Base-by-base conservation (phyloP, 805 yeast genomes). In the Wickerhamiella allomyrinae region DNA sequence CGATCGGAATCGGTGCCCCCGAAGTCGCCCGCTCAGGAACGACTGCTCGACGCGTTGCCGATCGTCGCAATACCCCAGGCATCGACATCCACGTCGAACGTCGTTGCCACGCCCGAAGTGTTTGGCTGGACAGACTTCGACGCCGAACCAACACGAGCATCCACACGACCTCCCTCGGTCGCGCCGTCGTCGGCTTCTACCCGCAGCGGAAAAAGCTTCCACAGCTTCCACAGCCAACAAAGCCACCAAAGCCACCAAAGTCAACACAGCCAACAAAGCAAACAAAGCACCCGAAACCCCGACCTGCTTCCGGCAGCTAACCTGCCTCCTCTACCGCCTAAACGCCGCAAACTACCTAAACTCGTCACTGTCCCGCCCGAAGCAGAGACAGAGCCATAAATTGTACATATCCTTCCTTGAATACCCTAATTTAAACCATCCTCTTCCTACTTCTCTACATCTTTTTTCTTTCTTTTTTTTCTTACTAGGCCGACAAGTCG, bases 241-340 rank as follows among this genome's bases (percentile, higher is more conserved):
- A n/a, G n/a, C n/a, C n/a, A n/a, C n/a, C n/a, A n/a, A n/a, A n/a
- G n/a, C n/a, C n/a, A n/a, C n/a, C n/a, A n/a, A n/a, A 22, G 6
- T 22, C 24, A 22, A 10, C 34, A 5, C 20, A 19, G 14, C 36
- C 36, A 20, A 17, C 24, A 7, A n/a, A 35, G 20, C 38, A 19
- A 14, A 23, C 21, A 14, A 6, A n/a, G 19, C 38, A 35, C 6
- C 20, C 22, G 22, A 7, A 20, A 7, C 37, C 8, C 19, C 17
- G 13, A 19, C 39, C 29, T 20, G 31, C 31, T 27, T 3, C 7
- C 13, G 8, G 31, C 31, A 3, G 31, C 13, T 14, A n/a, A n/a
- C 17, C 31, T n/a, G 24, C 35, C 17, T 34, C 41, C 34, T 11
- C 38, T 34, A 5, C 42, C 42, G 34, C 42, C 42, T 8, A 23